phyloP scores from a whole-genome alignment of 2,329 filamentous ascomycete genomes.

The Fusarium stilboides region DNA sequence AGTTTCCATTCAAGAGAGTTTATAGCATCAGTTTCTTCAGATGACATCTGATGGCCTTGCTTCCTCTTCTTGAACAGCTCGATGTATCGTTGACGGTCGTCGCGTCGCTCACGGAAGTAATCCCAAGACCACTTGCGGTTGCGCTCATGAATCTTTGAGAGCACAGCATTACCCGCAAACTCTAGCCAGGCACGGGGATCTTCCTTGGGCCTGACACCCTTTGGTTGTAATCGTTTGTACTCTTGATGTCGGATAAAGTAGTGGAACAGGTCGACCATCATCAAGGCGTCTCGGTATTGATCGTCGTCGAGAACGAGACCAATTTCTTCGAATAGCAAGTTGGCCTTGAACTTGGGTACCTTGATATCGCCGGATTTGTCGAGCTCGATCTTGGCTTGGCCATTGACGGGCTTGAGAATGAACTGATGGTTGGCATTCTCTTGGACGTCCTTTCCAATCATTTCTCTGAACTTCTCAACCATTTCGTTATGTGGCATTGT shows the following conservation, averaged over 20 bases:
- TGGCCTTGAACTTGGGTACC: slow-evolving; percentile 89
- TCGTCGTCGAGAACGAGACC: slow-evolving; percentile 97
- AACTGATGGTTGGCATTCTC: slow-evolving; percentile 81
- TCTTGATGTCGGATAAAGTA: slow-evolving; percentile 98
- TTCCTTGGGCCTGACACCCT: slow-evolving; percentile 84
- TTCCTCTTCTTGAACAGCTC: slow-evolving; percentile 96
- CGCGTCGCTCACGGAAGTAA: slow-evolving; percentile 92
- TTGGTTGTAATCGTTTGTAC: slow-evolving; percentile 93
- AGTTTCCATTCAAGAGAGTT: slow-evolving; percentile 87
- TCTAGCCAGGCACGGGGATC: slow-evolving; percentile 92
- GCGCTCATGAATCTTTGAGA: slow-evolving; percentile 94
- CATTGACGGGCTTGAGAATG: slow-evolving; percentile 95
- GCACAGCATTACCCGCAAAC: slow-evolving; percentile 90
- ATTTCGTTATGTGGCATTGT: slow-evolving; percentile 81
- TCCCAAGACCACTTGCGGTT: slow-evolving; percentile 97
- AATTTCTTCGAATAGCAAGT: slow-evolving; percentile 95
- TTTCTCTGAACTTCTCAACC: slow-evolving; percentile 80
- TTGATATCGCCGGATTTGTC: slow-evolving; percentile 90
- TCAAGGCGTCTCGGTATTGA: slow-evolving; percentile 96
- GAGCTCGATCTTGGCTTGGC: slow-evolving; percentile 93
- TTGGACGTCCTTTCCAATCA: slow-evolving; percentile 82
- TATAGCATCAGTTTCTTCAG: slow-evolving; percentile 80
- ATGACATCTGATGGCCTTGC: slow-evolving; percentile 77
- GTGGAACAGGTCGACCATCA: slow-evolving; percentile 99
- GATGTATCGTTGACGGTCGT: slow-evolving; percentile 91